Evolutionary conservation across 257 asterid genomes (phyloP).

Genomic region (Nicotiana tomentosiformis): DNA sequence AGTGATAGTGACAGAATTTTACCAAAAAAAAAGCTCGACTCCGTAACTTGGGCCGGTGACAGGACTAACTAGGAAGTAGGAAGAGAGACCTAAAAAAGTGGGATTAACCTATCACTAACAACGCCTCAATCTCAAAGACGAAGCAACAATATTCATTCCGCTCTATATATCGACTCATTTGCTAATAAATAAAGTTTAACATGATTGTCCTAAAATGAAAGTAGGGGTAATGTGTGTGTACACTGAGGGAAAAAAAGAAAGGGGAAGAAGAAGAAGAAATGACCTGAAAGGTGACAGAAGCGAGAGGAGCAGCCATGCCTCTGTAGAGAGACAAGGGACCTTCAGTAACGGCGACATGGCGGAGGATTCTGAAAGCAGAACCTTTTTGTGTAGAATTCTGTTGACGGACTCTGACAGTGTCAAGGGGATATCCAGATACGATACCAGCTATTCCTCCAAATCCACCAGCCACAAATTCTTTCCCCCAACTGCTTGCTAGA

Average conservation of each 20-base stretch:
- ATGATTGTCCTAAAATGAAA: too few species aligned
- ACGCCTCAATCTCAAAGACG: too few species aligned
- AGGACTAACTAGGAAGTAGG: not conserved
- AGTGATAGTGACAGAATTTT: not conserved
- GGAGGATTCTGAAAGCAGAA: constrained; percentile 46
- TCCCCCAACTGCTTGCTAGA: constrained; percentile 72
- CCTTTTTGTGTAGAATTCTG: constrained; percentile 40
- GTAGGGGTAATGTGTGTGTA: too few species aligned
- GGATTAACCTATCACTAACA: too few species aligned
- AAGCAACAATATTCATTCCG: too few species aligned
- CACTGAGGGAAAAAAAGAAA: too few species aligned
- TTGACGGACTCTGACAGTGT: constrained; percentile 66
- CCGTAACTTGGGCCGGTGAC: too few species aligned
- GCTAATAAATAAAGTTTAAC: too few species aligned
- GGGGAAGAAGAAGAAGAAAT: too few species aligned
- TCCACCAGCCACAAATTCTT: constrained; percentile 86
- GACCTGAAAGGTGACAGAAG: constrained; percentile 72
- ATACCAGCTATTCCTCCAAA: constrained; percentile 70
- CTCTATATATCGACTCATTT: too few species aligned
- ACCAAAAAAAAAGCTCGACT: not conserved
- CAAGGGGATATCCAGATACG: constrained; percentile 74
- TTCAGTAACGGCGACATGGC: constrained; percentile 36
- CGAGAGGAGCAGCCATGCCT: constrained; percentile 86
- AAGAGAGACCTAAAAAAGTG: too few species aligned
- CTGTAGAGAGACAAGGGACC: constrained; percentile 63